A percentile compares a stretch with the other conserved stretches of the same genome.
Evolutionary conservation across 371 early-diverging fungal genomes (phyloP).

Genomic region (Dinochytrium kinnereticum): DNA sequence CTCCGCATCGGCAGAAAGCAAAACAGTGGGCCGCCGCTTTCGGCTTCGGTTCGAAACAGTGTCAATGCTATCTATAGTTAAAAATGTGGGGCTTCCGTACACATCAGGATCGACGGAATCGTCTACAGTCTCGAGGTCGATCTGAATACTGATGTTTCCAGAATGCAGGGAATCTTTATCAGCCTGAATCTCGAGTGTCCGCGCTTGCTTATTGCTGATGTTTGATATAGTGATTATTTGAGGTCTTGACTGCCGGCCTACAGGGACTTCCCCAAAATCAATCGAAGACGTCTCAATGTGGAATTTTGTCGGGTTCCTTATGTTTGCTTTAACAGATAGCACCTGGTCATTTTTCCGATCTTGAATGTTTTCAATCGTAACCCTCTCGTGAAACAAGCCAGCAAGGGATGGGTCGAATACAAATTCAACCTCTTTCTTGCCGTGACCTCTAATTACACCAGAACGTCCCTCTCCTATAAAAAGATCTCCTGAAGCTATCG

Average conservation of each 20-base stretch:
- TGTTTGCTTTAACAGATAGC: conserved; percentile 85
- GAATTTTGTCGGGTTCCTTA: conserved; percentile 89
- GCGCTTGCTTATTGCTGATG: conserved; percentile 72
- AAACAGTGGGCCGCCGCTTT: conserved; percentile 41
- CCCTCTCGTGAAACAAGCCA: conserved; percentile 86
- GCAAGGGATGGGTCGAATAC: conserved; percentile 88
- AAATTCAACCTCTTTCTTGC: conserved; percentile 91
- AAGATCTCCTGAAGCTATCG: conserved; percentile 93
- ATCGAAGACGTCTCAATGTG: conserved; percentile 74
- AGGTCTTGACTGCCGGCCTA: conserved; percentile 57
- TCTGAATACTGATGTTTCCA: conserved; percentile 63
- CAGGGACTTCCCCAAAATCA: conserved; percentile 76
- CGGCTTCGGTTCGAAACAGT: conserved; percentile 19
- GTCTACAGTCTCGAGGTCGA: conserved; percentile 71
- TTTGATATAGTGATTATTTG: conserved; percentile 75
- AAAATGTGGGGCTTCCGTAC: not conserved
- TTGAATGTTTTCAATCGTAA: conserved; percentile 88
- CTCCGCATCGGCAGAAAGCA: conserved; percentile 80
- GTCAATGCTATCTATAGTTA: not conserved
- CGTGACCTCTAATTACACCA: conserved; percentile 91
- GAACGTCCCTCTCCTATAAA: conserved; percentile 72
- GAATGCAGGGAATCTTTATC: conserved; percentile 70
- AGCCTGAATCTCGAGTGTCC: conserved; percentile 83
- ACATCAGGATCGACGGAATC: conserved; percentile 58
- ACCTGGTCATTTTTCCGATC: conserved; percentile 84